phyloP scores from a whole-genome alignment of 163 green algal species.

The Scenedesmus sp. region DNA sequence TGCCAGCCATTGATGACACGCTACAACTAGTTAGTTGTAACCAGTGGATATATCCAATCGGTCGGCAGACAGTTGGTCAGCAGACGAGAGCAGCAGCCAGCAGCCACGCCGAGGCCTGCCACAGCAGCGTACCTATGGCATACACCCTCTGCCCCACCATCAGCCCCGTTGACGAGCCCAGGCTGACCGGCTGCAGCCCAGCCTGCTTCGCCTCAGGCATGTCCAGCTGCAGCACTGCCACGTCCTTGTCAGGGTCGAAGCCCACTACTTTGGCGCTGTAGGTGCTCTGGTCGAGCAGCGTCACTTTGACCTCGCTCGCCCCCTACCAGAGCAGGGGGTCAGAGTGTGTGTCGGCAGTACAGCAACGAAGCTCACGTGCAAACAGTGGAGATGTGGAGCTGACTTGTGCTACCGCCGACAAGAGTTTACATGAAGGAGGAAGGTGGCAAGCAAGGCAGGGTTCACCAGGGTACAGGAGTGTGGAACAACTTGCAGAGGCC shows the following conservation, averaged over 20 bases:
- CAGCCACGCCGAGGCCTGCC: not conserved
- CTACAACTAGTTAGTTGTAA: no score
- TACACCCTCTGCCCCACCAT: constrained; percentile 83
- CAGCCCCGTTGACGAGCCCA: constrained; percentile 68
- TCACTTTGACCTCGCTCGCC: constrained; percentile 80
- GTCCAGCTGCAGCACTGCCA: constrained; percentile 75
- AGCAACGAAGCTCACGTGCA: not conserved
- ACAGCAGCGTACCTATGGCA: not conserved
- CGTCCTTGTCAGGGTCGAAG: constrained; percentile 73
- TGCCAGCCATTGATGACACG: no score
- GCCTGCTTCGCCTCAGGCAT: constrained; percentile 24
- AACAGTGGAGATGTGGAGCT: not conserved
- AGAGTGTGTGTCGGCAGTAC: no score
- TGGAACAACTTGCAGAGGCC: no score
- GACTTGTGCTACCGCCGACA: not conserved
- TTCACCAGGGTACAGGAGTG: no score
- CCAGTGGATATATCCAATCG: no score
- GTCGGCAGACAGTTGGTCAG: no score
- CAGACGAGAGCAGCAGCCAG: not conserved
- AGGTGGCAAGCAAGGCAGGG: not conserved
- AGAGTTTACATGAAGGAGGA: not conserved
- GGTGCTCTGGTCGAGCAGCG: constrained; percentile 86
- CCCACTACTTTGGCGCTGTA: constrained; percentile 80
- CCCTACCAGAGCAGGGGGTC: constrained; percentile 2
- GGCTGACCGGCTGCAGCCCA: constrained; percentile 76